Evolutionary conservation across 768 basidiomycete genomes (phyloP).

Genomic region (Cyclocybe cylindracea): DNA sequence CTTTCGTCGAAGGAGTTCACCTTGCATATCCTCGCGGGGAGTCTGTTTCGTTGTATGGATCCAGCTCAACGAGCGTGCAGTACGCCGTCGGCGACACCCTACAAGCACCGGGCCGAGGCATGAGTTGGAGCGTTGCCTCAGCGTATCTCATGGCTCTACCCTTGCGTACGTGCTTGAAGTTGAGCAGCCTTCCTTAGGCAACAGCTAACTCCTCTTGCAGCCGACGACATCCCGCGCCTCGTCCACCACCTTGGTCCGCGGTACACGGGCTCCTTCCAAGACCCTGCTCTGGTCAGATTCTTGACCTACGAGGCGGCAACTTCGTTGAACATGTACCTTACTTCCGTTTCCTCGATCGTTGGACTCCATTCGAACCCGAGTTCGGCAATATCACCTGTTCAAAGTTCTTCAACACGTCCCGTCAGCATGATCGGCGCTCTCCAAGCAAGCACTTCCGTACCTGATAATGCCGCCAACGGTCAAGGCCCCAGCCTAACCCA

Average conservation of each 20-base stretch:
- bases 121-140: conserved; percentile 73
- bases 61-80: conserved; percentile 4
- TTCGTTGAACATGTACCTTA: conserved; percentile 78
- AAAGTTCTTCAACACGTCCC: too few species aligned
- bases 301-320: conserved; percentile 86
- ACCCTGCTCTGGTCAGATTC: conserved; percentile 66
- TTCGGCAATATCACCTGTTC: too few species aligned
- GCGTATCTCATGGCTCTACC: conserved; percentile 61
- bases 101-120: conserved; percentile 28
- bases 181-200: not conserved
- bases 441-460: not conserved
- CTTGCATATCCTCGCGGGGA: conserved; percentile 61
- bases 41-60: not conserved
- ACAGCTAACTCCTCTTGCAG: conserved; percentile 32
- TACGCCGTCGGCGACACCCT: conserved; percentile 62
- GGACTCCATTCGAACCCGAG: not conserved
- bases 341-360: conserved; percentile 38
- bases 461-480: not conserved
- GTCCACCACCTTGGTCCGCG: conserved; percentile 83
- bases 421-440: not conserved
- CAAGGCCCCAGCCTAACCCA: not conserved
- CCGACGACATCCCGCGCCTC: conserved; percentile 70
- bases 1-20: conserved; percentile 60
- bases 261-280: conserved; percentile 77
- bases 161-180: conserved; percentile 40